A percentile compares a stretch with the other conserved stretches of the same genome.
Conservation (phyloP, 352 stramenopile genomes). For the Pseudoperonospora humuli region DNA sequence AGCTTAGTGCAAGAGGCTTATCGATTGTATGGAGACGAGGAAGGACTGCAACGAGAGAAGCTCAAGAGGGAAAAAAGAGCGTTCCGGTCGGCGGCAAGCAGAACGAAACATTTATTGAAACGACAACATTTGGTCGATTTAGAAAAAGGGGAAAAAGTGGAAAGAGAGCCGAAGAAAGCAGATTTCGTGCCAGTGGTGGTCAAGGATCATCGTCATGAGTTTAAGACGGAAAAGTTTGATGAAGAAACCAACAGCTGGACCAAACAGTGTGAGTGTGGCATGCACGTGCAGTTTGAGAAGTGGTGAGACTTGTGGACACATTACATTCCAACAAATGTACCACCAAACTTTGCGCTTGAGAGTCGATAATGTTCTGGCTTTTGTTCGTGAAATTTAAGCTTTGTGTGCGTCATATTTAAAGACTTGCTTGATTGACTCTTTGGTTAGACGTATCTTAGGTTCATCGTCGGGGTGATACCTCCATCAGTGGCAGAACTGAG, state of each 20-base stretch:
- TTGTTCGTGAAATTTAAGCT: too few species aligned
- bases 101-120: constrained; percentile 57
- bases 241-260: constrained; percentile 30
- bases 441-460: constrained; percentile 21
- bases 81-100: constrained; percentile 38
- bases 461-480: constrained; percentile 9
- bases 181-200: constrained; percentile 35
- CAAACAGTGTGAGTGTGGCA: constrained; percentile 49
- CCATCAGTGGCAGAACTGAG: constrained; percentile 23
- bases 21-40: constrained; percentile 37
- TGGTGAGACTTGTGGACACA: too few species aligned
- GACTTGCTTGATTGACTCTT: neutral
- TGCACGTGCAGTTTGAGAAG: constrained; percentile 67
- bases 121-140: constrained; percentile 23
- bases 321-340: too few species aligned
- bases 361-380: too few species aligned
- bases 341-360: too few species aligned
- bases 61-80: constrained; percentile 34
- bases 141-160: constrained; percentile 3
- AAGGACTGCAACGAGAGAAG: constrained; percentile 39
- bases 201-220: constrained; percentile 57
- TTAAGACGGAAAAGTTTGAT: constrained; percentile 32
- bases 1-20: constrained; percentile 43
- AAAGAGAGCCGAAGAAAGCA: constrained; percentile 1
- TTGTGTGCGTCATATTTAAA: neutral